These are phyloP conservation scores for Lachnum nothofagi DNA, from an alignment of 2,329 filamentous ascomycete species.

Conservation along the genomic window DNA sequence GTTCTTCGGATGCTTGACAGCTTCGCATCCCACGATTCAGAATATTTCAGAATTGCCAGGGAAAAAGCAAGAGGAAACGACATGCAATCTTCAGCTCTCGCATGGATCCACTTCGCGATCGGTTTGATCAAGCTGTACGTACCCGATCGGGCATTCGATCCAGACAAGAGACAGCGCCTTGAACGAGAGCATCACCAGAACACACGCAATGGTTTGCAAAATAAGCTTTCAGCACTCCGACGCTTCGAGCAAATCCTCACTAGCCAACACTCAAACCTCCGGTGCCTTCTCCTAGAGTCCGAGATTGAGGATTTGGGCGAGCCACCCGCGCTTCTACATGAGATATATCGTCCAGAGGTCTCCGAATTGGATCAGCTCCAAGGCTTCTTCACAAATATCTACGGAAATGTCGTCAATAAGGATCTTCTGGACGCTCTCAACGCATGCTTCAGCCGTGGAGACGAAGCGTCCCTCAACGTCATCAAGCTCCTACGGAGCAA, in stretches of 20 bases:
- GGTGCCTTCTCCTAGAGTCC: conserved; percentile 56
- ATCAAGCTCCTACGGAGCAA: conserved; percentile 46
- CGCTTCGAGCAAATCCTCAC: conserved; percentile 64
- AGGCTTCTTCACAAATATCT: conserved; percentile 73
- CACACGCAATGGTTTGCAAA: conserved; percentile 49
- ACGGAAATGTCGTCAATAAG: conserved; percentile 43
- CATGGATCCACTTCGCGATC: conserved; percentile 72
- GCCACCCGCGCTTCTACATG: conserved; percentile 57
- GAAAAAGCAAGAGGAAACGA: conserved; percentile 24
- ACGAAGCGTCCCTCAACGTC: conserved; percentile 40
- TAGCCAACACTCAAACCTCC: conserved; percentile 62
- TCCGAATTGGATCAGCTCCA: conserved; percentile 70
- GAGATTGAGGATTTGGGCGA: conserved; percentile 61
- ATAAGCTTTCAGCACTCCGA: conserved; percentile 55
- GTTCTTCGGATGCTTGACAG: too few relatives aligned
- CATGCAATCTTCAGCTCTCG: conserved; percentile 45
- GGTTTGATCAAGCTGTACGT: conserved; percentile 75
- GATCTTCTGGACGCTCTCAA: conserved; percentile 16
- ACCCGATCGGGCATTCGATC: conserved; percentile 82
- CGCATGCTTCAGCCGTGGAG: conserved; percentile 17
- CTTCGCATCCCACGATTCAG: too few relatives aligned
- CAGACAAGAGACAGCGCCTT: conserved; percentile 60
- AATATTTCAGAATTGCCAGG: conserved; percentile 30
- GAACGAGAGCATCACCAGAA: conserved; percentile 56
- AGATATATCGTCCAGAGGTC: conserved; percentile 64